Conservation (phyloP, 208 protist genomes). For the Crithidia fasciculata region DNA sequence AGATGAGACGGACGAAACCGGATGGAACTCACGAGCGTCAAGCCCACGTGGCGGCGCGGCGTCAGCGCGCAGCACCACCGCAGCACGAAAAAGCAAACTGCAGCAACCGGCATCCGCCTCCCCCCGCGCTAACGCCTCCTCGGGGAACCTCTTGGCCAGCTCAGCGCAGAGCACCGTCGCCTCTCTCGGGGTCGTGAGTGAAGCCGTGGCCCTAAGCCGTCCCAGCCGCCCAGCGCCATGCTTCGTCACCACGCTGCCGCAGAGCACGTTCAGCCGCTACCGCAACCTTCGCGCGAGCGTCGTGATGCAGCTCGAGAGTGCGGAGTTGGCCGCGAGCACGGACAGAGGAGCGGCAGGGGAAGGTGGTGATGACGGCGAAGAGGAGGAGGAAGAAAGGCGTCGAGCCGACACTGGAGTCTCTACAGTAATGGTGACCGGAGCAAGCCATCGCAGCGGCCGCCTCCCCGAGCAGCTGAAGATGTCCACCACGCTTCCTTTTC, state of each 20-base stretch:
- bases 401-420: too few relatives aligned
- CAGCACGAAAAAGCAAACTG: not conserved
- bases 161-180: not conserved
- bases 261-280: constrained; percentile 29
- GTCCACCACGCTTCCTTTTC: too few relatives aligned
- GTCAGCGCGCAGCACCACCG: not conserved
- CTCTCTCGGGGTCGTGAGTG: too few relatives aligned
- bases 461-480: too few relatives aligned
- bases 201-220: not conserved
- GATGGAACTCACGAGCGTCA: too few relatives aligned
- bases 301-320: constrained; percentile 19
- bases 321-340: not conserved
- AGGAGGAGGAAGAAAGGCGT: too few relatives aligned
- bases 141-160: not conserved
- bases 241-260: constrained; percentile 32
- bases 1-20: not conserved
- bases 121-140: too few relatives aligned
- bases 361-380: not conserved
- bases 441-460: too few relatives aligned
- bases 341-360: not conserved
- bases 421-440: too few relatives aligned
- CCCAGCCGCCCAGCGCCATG: constrained; percentile 28
- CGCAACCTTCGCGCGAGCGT: constrained; percentile 18
- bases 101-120: not conserved
- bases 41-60: too few relatives aligned